Conservation (phyloP, 2,329 filamentous ascomycete genomes). For the Exophiala xenobiotica region DNA sequence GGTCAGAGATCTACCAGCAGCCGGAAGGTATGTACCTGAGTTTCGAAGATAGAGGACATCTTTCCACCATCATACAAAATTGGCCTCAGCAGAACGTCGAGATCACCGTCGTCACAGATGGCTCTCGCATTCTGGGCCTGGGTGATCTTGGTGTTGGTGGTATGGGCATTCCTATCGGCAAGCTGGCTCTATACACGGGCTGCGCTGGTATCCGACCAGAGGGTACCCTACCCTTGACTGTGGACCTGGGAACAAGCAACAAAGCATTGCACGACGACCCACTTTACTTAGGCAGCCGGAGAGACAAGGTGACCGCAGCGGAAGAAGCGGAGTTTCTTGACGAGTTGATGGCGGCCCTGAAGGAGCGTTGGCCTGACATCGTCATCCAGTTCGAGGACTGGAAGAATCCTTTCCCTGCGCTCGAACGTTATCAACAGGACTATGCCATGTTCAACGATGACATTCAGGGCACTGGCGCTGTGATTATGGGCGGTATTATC, state of each 20-base stretch:
- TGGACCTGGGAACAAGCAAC: conserved; percentile 65
- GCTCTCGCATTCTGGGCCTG: conserved; percentile 84
- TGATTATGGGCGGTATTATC: conserved; percentile 82
- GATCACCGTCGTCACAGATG: conserved; percentile 96
- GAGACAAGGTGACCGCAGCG: conserved; percentile 72
- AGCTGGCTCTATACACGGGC: conserved; percentile 90
- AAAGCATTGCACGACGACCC: conserved; percentile 68
- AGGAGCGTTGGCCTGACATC: conserved; percentile 71
- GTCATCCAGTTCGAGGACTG: conserved; percentile 96
- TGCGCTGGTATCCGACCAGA: conserved; percentile 91
- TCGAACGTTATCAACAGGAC: conserved; percentile 81
- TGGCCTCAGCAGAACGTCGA: conserved; percentile 89
- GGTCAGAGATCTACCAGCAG: conserved; percentile 92
- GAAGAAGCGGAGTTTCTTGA: conserved; percentile 92
- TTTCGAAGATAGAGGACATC: conserved; percentile 87
- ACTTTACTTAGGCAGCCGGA: conserved; percentile 87
- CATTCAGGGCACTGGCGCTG: conserved; percentile 94
- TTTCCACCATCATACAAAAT: conserved; percentile 83
- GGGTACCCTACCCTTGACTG: conserved; percentile 60
- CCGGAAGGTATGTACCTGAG: conserved; percentile 94
- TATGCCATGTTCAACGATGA: conserved; percentile 99
- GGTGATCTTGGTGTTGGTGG: conserved; percentile 96
- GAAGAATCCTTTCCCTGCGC: conserved; percentile 93
- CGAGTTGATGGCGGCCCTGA: conserved; percentile 90
- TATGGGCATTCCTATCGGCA: conserved; percentile 97